Evolutionary conservation across 768 basidiomycete species (phyloP).

Genomic region (Termitomyces sp.): DNA sequence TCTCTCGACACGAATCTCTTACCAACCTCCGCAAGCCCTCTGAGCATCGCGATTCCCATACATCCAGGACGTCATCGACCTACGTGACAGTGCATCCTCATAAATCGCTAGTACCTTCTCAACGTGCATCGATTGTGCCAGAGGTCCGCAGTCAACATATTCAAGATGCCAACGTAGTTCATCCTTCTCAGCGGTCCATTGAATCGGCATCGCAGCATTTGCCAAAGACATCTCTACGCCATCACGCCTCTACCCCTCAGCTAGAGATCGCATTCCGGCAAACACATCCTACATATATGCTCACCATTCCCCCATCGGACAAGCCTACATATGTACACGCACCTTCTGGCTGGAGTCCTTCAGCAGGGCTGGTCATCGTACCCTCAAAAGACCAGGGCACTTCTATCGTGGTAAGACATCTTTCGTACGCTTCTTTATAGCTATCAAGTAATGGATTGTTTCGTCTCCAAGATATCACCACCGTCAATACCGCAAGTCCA

Average conservation of each 20-base stretch:
- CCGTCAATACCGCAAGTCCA: not conserved
- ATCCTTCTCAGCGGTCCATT: not conserved
- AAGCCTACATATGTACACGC: constrained; percentile 8
- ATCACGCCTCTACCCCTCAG: not conserved
- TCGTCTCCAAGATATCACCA: not conserved
- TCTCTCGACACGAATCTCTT: not conserved
- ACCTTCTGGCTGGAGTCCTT: constrained; percentile 1
- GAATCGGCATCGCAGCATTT: not conserved
- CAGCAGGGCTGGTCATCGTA: constrained; percentile 8
- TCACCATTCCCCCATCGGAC: not conserved
- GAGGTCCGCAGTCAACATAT: not conserved
- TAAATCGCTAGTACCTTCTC: not conserved
- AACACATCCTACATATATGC: not conserved
- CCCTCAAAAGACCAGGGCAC: constrained; percentile 1
- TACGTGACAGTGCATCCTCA: not conserved
- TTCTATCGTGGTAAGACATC: constrained; percentile 4
- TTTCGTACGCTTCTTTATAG: not conserved
- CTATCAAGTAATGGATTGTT: not conserved
- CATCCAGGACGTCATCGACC: not conserved
- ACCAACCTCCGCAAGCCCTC: not conserved
- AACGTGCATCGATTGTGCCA: not conserved
- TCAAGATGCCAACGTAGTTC: not conserved
- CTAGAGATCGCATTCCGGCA: not conserved
- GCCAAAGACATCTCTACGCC: not conserved
- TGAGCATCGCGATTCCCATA: not conserved